These are phyloP conservation scores for Lycium ferocissimum DNA, from an alignment of 257 asterid species.

Conservation along the genomic window DNA sequence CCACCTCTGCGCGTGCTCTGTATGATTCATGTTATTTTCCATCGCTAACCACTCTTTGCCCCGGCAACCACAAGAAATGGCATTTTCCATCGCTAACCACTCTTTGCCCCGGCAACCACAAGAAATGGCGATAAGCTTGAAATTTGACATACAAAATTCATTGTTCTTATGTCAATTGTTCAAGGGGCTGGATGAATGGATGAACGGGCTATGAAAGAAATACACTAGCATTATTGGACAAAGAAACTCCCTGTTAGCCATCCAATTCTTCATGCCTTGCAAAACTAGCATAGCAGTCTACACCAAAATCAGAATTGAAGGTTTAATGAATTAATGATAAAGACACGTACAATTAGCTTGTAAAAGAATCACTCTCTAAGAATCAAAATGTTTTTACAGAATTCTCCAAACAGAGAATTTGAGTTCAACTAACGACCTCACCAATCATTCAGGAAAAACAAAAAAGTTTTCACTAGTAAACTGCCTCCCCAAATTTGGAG, in stretches of 20 bases:
- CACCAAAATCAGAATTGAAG: background rate
- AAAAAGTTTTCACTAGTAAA: background rate
- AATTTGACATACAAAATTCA: background rate
- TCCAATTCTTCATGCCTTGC: slow-evolving; percentile 14
- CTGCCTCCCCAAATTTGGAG: slow-evolving; percentile 25
- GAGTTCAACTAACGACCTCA: background rate
- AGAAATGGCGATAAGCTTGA: slow-evolving; percentile 14
- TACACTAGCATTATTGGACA: background rate
- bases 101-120: background rate
- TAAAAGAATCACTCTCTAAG: background rate
- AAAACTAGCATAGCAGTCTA: slow-evolving; percentile 27
- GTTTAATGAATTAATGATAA: background rate
- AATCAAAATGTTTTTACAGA: slow-evolving; percentile 23
- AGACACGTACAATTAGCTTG: slow-evolving; percentile 5
- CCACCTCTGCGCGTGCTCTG: background rate
- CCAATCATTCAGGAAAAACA: background rate
- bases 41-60: background rate
- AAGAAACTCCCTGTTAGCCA: slow-evolving; percentile 16
- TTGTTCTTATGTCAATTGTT: background rate
- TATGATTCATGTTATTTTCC: background rate
- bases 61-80: background rate
- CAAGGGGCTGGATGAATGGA: slow-evolving; percentile 10
- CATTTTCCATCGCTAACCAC: background rate
- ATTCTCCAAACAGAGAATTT: slow-evolving; percentile 22
- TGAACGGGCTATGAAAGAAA: background rate